These are phyloP conservation scores for Oehlia diaphana DNA, from an alignment of 192 early-diverging fungal genomes.

Conservation along the genomic window DNA sequence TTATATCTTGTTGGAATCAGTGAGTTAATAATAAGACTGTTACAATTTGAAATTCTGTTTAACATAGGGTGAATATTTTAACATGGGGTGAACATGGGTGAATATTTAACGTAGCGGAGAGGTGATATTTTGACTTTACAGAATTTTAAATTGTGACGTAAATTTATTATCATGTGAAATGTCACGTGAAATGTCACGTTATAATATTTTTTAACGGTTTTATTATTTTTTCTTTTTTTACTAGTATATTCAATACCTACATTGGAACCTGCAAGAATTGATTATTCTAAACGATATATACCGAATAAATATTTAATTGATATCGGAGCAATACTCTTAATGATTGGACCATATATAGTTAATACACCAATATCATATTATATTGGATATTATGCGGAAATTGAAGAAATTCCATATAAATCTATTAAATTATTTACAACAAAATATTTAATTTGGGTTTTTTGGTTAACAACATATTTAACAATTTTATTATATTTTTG, in stretches of 20 bases:
- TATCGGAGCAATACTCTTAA: neutral
- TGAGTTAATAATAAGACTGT: neutral
- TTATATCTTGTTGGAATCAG: constrained; percentile 2
- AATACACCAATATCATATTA: constrained; percentile 11
- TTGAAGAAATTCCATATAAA: neutral
- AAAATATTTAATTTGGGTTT: constrained; percentile 9
- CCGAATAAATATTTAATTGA: constrained; percentile 4
- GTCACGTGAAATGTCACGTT: neutral
- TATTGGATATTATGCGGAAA: neutral
- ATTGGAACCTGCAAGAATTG: neutral
- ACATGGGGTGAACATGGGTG: too few species aligned
- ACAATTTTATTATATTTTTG: neutral
- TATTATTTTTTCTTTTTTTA: neutral
- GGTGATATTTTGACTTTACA: too few species aligned
- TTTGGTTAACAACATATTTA: constrained; percentile 6
- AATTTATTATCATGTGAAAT: neutral
- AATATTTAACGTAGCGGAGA: too few species aligned
- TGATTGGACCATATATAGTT: neutral
- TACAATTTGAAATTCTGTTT: too few species aligned
- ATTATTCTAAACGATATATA: neutral
- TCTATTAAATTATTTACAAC: neutral
- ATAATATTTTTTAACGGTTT: too few species aligned
- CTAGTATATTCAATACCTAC: constrained; percentile 7
- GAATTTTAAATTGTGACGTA: too few species aligned
- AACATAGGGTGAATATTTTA: too few species aligned